phyloP scores from a whole-genome alignment of 805 yeast species.

The Zygosaccharomyces bailii region DNA sequence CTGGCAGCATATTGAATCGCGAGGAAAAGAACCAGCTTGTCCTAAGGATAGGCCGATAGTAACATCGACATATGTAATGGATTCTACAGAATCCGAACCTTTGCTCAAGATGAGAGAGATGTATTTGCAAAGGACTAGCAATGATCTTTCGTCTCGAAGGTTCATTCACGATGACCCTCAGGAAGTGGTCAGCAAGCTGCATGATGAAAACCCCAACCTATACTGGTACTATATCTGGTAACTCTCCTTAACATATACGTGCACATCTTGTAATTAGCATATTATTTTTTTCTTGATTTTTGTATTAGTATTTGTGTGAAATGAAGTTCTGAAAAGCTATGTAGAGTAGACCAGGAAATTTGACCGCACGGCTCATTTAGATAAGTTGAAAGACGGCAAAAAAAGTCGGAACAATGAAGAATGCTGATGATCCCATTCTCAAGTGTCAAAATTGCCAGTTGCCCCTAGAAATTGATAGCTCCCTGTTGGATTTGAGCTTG shows the following conservation, averaged over 20 bases:
- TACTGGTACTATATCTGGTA: slow-evolving; percentile 36
- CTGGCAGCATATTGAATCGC: slow-evolving; percentile 38
- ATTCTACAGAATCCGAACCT: slow-evolving; percentile 20
- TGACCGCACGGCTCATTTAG: too few relatives aligned
- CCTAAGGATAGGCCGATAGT: slow-evolving; percentile 29
- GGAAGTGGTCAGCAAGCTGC: slow-evolving; percentile 16
- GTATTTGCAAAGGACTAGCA: slow-evolving; percentile 28
- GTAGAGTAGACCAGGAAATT: too few relatives aligned
- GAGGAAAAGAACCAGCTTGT: slow-evolving; percentile 25
- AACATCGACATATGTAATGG: slow-evolving; percentile 30
- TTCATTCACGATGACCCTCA: slow-evolving; percentile 20
- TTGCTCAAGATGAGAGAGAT: slow-evolving; percentile 27
- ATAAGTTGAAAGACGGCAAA: too few relatives aligned
- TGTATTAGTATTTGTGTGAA: not conserved
- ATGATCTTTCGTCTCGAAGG: slow-evolving; percentile 24
- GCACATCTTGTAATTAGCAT: slow-evolving; percentile 9
- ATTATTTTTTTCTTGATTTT: not conserved
- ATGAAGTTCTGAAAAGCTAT: too few relatives aligned
- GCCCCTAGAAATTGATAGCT: slow-evolving; percentile 42
- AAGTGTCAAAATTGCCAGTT: slow-evolving; percentile 47
- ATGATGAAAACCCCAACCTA: slow-evolving; percentile 24
- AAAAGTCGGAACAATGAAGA: too few relatives aligned
- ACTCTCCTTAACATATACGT: not conserved
- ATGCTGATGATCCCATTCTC: slow-evolving; percentile 9
- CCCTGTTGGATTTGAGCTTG: slow-evolving; percentile 42